Evolutionary conservation across 331 rosid species (phyloP).

Genomic region (Malus hybrid): DNA sequence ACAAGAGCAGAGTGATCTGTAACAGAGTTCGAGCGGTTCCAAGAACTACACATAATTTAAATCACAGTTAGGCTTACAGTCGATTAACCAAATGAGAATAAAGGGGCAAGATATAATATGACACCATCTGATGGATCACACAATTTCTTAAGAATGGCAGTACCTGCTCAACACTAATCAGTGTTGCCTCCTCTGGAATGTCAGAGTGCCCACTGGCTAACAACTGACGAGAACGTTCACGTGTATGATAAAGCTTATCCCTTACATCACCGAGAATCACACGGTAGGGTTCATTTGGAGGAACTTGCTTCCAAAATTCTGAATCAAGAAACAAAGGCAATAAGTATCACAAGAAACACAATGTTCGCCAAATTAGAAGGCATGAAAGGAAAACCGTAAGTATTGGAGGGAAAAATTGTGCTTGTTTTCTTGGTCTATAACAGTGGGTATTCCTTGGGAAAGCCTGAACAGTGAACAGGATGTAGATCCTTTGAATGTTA

Average conservation of each 20-base stretch:
- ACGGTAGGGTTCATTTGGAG: conserved; percentile 87
- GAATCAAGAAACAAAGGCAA: conserved; percentile 13
- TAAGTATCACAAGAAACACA: conserved; percentile 1
- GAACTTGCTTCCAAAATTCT: conserved; percentile 96
- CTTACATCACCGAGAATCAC: conserved; percentile 88
- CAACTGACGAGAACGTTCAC: conserved; percentile 90
- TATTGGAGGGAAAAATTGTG: neutral
- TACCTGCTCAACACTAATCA: conserved; percentile 83
- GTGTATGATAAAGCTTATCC: conserved; percentile 91
- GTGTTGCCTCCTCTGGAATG: conserved; percentile 83
- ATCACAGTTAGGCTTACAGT: conserved; percentile 24
- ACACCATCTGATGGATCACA: neutral
- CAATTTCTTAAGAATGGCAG: neutral
- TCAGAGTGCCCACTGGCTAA: conserved; percentile 77
- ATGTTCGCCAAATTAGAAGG: neutral
- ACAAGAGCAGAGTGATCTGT: conserved; percentile 82
- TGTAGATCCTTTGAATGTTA: neutral
- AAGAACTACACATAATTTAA: conserved; percentile 52
- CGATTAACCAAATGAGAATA: neutral
- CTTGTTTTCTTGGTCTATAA: neutral
- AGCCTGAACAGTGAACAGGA: neutral
- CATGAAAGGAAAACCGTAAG: neutral
- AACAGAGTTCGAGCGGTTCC: conserved; percentile 93
- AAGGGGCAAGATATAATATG: neutral
- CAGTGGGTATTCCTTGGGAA: neutral